Conservation (phyloP, 129 eudicot genomes). For the Cynara cardunculus region DNA sequence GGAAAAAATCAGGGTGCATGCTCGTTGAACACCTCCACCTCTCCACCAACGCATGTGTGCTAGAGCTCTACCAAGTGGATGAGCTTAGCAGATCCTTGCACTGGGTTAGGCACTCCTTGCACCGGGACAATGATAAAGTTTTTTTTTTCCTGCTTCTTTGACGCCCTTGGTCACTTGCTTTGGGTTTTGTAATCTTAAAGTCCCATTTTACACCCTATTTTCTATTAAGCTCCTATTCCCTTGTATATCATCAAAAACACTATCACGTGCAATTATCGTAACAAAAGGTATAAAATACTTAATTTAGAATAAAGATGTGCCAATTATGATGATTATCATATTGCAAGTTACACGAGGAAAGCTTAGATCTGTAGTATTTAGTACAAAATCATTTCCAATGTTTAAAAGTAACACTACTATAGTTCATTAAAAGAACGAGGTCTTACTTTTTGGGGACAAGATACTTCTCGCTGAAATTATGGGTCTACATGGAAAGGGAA, state of each 20-base stretch:
- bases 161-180: background rate
- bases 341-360: background rate
- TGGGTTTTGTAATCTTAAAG: background rate
- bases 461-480: background rate
- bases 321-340: background rate
- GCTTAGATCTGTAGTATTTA: background rate
- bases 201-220: background rate
- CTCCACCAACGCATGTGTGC: too few species aligned
- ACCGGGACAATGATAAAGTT: background rate
- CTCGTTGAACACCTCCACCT: background rate
- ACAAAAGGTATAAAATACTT: background rate
- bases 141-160: background rate
- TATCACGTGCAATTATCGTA: background rate
- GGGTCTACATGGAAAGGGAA: background rate
- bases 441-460: background rate
- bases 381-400: background rate
- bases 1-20: background rate
- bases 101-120: background rate
- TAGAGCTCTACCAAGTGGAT: too few species aligned
- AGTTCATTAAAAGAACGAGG: background rate
- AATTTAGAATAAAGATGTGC: background rate
- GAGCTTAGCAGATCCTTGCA: background rate
- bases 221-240: background rate
- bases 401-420: background rate
- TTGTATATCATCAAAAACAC: background rate